Base-by-base conservation (phyloP, 2,329 filamentous ascomycete genomes). In the Talaromyces marneffei region DNA sequence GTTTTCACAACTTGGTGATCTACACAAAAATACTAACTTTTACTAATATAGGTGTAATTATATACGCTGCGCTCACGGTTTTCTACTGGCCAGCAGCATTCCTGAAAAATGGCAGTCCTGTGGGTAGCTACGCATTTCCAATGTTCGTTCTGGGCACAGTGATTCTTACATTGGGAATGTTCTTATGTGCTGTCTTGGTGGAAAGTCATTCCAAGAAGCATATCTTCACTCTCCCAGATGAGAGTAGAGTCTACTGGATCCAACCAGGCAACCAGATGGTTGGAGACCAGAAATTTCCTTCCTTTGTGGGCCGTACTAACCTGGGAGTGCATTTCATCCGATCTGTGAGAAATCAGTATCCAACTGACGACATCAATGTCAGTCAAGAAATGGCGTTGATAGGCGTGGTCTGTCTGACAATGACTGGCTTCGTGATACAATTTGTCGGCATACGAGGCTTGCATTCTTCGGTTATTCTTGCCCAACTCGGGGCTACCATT, bases 361-460 rank as follows among this genome's bases (percentile, higher is more conserved):
- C 44, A 16, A 48, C n/a, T 20, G 10, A 33, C 10, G 25, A 29
- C 7, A 42, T 60, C 52, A 63, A 65, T 6, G 54, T 65, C 1
- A 60, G 53, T 1, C 65, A 65, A 12, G 57, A 65, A 3, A 8
- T 66, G 1, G 56, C 67, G 4, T 66, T 72, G 0, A 50, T 70
- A 2, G 58, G 64, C 6, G 67, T 69, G 2, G 59, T 76, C 8
- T 16, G 48, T 0, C 54, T 70, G 1, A 73, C 74, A 0, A 60
- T 74, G 10, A 2, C 70, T 3, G 75, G 75, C 1, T 78, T 74
- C 18, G 64, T 77, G 2, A 50, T 73, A 1, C 75, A 78, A 57
- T 78, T 78, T 31, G 65, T 77, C 7, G 75, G 75, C 2, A 65
- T 75, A 1, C 67, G 75, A 53, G 74, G 72, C 1, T 65, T 77